These are phyloP conservation scores for Oldenlandia corymbosa DNA, from an alignment of 257 asterid genomes.

Conservation along the genomic window DNA sequence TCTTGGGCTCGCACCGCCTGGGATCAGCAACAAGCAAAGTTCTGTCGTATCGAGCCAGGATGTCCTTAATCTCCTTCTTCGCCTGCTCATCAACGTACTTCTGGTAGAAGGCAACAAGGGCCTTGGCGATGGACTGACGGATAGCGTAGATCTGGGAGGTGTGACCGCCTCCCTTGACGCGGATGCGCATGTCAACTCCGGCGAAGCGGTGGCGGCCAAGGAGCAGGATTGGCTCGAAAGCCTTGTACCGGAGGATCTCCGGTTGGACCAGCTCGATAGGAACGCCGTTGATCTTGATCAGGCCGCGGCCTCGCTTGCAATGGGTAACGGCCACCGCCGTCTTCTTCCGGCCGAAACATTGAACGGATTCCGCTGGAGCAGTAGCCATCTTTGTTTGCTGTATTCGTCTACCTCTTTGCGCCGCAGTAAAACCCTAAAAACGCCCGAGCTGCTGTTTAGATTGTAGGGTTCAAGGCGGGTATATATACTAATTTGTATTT, in stretches of 20 bases:
- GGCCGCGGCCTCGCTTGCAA: conserved; percentile 74
- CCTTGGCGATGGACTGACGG: conserved; percentile 71
- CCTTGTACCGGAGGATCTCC: conserved; percentile 74
- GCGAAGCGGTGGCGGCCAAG: conserved; percentile 69
- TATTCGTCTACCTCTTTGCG: neutral
- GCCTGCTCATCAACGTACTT: conserved; percentile 74
- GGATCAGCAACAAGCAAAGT: conserved; percentile 89
- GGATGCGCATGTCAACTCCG: conserved; percentile 76
- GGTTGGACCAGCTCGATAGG: conserved; percentile 81
- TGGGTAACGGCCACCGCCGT: conserved; percentile 77
- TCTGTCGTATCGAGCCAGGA: conserved; percentile 61
- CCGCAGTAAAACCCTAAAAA: conserved; percentile 13
- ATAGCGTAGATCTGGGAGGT: conserved; percentile 80
- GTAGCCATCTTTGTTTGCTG: conserved; percentile 36
- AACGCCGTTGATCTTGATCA: conserved; percentile 70
- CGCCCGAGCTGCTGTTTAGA: too few species aligned
- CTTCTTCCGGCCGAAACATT: conserved; percentile 76
- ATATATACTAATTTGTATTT: too few species aligned
- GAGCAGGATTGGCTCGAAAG: conserved; percentile 66
- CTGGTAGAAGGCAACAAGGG: conserved; percentile 70
- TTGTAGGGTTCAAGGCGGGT: too few species aligned
- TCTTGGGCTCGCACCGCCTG: conserved; percentile 84
- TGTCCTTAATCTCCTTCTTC: conserved; percentile 82
- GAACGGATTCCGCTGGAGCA: conserved; percentile 56
- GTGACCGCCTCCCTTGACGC: conserved; percentile 77